Evolutionary conservation across 345 rosid genomes (phyloP), one percentile per base, ranked within the genome.

Genomic region (Tarenaya hassleriana): DNA sequence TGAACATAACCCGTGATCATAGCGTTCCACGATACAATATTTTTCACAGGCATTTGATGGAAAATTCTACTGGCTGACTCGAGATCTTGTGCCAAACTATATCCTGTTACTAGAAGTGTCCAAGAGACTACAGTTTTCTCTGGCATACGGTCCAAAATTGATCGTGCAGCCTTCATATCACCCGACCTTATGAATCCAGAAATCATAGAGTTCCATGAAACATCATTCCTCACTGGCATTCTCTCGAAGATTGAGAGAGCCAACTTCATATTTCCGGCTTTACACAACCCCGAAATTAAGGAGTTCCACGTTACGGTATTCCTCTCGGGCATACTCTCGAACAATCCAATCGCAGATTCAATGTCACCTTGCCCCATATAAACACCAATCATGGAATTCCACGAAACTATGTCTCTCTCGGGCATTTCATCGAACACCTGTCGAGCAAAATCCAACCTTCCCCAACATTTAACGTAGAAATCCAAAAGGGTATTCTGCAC

Each of bases 1-100:
- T 62, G 64, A 52, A 57, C 73, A 47, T 52, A 68, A 51, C 68
- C 63, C 11, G 68, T 16, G 61, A 68, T 51, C 64, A 57, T 57
- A 39, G 73, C 67, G 52, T 68, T 62, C 73, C 68, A 68, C 3
- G 68, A 45, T 33, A 68, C 64, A 32, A 62, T 61, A 34, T 58
- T 47, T 38, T 52, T 69, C 7, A 62, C 37, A 4, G 64, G 64
- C 63, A 57, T 57, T n/a, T 51, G 45, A 40, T 57, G 12, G 35
- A 69, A 62, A 47, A 58, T 14, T 29, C 7, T 38, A 41, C 24
- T 63, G 1, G 52, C 64, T 33, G 61, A 52, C 44, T 62, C 49
- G 63, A 63, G 43, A 52, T 69, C 61, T 20, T 56, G 56, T 12
- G 41, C 31, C 39, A 13, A 27, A 16, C 16, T 13, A 34, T 48